phyloP scores from a whole-genome alignment of 345 rosid genomes.

The Jatropha curcas region DNA sequence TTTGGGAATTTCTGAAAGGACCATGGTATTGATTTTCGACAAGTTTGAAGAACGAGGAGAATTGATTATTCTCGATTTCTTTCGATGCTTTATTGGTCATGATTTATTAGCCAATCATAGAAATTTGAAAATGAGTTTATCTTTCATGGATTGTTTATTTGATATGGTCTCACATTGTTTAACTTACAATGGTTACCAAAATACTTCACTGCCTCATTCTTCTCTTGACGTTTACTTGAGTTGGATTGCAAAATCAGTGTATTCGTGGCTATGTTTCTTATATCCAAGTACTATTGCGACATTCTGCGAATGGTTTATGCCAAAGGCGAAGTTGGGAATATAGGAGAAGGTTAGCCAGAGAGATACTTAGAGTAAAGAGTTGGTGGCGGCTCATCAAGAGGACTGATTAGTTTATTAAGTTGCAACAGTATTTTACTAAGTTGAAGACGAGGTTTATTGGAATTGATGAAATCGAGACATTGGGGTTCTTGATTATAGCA shows the following conservation, averaged over 20 bases:
- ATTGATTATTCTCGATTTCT: too few species aligned
- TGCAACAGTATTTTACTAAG: background rate
- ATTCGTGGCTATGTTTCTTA: background rate
- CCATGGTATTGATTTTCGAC: background rate
- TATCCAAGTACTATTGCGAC: constrained; percentile 5
- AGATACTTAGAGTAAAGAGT: background rate
- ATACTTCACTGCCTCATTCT: background rate
- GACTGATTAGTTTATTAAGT: constrained; percentile 20
- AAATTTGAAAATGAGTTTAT: background rate
- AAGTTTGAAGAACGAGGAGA: too few species aligned
- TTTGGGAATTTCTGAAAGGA: background rate
- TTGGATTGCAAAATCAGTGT: background rate
- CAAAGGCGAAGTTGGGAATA: constrained; percentile 8
- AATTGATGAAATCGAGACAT: background rate
- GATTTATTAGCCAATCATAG: background rate
- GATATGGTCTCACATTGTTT: constrained; percentile 1
- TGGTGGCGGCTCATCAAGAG: constrained; percentile 6
- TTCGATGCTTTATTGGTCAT: background rate
- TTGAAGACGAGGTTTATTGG: background rate
- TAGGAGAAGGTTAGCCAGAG: constrained; percentile 4
- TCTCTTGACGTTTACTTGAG: background rate
- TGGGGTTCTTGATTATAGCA: background rate
- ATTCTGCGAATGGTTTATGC: background rate
- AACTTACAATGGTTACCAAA: background rate
- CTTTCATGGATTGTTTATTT: constrained; percentile 14